Base-by-base conservation (phyloP, 139 green algal species). In the Spirogloea muscicola region DNA sequence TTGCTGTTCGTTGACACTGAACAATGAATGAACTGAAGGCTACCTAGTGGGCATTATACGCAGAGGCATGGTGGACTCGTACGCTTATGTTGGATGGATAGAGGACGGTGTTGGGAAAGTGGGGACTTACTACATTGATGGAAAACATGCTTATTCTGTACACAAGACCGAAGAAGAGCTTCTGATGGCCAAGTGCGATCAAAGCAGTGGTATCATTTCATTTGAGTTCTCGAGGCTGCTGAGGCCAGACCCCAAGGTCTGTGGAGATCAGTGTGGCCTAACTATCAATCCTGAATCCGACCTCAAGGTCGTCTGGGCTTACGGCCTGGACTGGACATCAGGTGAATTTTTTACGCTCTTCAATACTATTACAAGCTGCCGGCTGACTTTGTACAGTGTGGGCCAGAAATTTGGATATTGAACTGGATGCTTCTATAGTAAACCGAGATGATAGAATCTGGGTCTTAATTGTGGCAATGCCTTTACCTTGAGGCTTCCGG, bases 11-110 rank as follows among this genome's bases (percentile, higher is more conserved):
- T n/a, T n/a, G n/a, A n/a, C n/a, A n/a, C n/a, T n/a, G n/a, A n/a
- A n/a, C n/a, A n/a, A n/a, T n/a, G n/a, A n/a, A n/a, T n/a, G n/a
- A n/a, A n/a, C n/a, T n/a, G n/a, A n/a, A n/a, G n/a, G n/a, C n/a
- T n/a, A n/a, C n/a, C n/a, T n/a, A n/a, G n/a, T n/a, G n/a, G n/a
- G n/a, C 43, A 16, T 64, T 10, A 2, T 69, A 1, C 44, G 46
- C 42, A 80, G 72, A 25, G 72, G 72, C 4, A 80, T 80, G 72
- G 64, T 80, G 39, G 65, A 80, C 48, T 69, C 63, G 6, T 69
- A 34, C 13, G 37, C 64, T 33, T 80, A 80, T 46, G 72, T 80
- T 18, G 72, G 72, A 4, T 80, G 64, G 65, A 18, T 80, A 18
- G 72, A 80, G 7, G 52, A 76, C 29, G 64, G 29, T 3, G 39